Base-by-base conservation (phyloP, 2,329 filamentous ascomycete species). In the Gaeumannomyces tritici region DNA sequence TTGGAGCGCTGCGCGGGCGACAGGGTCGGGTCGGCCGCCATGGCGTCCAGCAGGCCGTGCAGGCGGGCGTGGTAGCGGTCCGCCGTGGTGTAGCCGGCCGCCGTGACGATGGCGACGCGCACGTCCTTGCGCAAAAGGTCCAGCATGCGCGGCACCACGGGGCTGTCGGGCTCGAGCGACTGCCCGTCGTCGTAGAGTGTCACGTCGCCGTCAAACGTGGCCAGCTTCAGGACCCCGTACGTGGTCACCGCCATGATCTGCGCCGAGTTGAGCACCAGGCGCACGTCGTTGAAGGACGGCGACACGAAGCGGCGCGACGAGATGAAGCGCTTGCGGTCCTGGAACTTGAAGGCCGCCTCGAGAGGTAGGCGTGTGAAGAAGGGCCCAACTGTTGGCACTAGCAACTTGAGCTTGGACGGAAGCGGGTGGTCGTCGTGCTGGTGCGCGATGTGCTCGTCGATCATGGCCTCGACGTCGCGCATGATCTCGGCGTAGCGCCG, bases 281-380 rank as follows among this genome's bases (percentile, higher is more conserved):
- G 87, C 64, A 99, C 87, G 72, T 99, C 95, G 76, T 99, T 99
- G 82, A 99, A 99, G 1, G 91, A 96, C 0, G 95, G 95, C 1
- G 93, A 90, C 2, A 99, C 95, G 72, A 97, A 98, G 64, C 95
- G 88, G 28, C 95, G 84, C 1, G 89, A 91, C 31, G 91, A 96
- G 70, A 99, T 99, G 74, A 88, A 89, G 8, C 95, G 87, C 66
- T 88, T 88, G 63, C 82, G 77, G 73, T 99, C 95, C 75, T 98
- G 95, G 75, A 90, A 93, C 67, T 88, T 87, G 77, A 98, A 98
- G 8, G 93, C 93, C 59, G 92, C 90, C 71, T 93, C 91, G 11
- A 98, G 84, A 2, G 90, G 88, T 3, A 98, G 79, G 6, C 89
- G 83, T 0, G 93, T 98, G 77, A 97, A 98, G 80, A 98, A 98